phyloP scores from a whole-genome alignment of 1,284 basidiomycete species.

The Macrocystidia cucumis region DNA sequence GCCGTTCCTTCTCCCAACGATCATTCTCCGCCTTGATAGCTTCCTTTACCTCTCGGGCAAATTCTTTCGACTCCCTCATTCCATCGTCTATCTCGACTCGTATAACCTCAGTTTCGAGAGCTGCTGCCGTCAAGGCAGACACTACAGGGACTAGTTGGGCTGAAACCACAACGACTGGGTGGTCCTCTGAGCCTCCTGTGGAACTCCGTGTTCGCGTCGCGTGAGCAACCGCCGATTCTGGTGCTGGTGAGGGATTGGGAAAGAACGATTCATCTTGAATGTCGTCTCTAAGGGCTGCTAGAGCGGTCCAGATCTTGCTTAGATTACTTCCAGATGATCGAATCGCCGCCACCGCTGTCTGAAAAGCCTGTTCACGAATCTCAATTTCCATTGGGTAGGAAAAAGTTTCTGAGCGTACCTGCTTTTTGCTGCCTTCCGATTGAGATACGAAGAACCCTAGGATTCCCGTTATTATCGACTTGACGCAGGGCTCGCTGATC shows the following conservation, averaged over 20 bases:
- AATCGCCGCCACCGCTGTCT: constrained; percentile 41
- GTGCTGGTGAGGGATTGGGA: constrained; percentile 49
- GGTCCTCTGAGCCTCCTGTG: constrained; percentile 11
- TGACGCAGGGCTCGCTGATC: constrained; percentile 58
- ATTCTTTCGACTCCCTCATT: constrained; percentile 43
- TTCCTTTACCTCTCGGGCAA: constrained; percentile 40
- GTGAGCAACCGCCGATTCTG: constrained; percentile 23
- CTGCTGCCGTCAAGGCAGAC: constrained; percentile 44
- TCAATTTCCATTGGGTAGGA: too few relatives aligned
- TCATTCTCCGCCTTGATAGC: constrained; percentile 34
- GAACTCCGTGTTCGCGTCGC: constrained; percentile 30
- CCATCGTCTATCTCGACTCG: constrained; percentile 53
- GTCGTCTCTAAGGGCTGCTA: constrained; percentile 38
- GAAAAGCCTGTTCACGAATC: constrained; percentile 40
- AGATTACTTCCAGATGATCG: constrained; percentile 44
- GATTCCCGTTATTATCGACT: constrained; percentile 50
- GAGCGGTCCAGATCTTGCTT: constrained; percentile 50
- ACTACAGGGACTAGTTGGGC: constrained; percentile 63
- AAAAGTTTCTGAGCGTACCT: too few relatives aligned
- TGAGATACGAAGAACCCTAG: constrained; percentile 48
- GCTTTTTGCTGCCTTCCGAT: too few relatives aligned
- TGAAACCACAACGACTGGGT: constrained; percentile 27
- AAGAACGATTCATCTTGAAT: constrained; percentile 24
- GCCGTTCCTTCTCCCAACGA: constrained; percentile 16
- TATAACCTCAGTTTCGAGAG: constrained; percentile 36